Evolutionary conservation across 805 yeast genomes (phyloP).

Genomic region (Pichia exigua): DNA sequence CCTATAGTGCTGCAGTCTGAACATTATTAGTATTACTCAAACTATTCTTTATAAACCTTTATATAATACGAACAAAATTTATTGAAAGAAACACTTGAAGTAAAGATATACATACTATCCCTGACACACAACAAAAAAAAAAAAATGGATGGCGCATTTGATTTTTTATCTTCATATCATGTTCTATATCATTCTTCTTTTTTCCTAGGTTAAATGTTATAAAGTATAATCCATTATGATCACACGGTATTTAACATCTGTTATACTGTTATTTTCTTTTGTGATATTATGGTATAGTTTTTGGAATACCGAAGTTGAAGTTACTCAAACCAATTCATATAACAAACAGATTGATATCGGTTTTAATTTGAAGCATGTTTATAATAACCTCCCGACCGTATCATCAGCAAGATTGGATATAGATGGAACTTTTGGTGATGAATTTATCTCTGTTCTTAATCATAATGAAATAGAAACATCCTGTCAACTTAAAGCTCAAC

Average conservation of each 20-base stretch:
- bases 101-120: no score
- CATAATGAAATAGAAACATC: conserved; percentile 6
- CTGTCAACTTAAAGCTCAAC: conserved; percentile 13
- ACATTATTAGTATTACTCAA: neutral
- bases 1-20: conserved; percentile 65
- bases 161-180: neutral
- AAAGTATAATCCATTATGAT: neutral
- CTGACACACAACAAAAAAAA: neutral
- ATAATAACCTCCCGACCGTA: neutral
- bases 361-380: conserved; percentile 5
- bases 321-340: neutral
- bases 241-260: neutral
- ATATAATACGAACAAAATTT: neutral
- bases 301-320: neutral
- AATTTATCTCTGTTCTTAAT: neutral
- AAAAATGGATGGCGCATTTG: neutral
- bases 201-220: neutral
- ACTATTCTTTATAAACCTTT: neutral
- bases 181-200: neutral
- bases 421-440: neutral
- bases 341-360: neutral
- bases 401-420: neutral
- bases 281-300: neutral
- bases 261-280: neutral
- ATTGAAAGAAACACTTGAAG: neutral